A percentile compares a stretch with the other conserved stretches of the same genome.
Evolutionary conservation across 2,329 filamentous ascomycete species (phyloP).

Genomic region (Fusarium sp.): DNA sequence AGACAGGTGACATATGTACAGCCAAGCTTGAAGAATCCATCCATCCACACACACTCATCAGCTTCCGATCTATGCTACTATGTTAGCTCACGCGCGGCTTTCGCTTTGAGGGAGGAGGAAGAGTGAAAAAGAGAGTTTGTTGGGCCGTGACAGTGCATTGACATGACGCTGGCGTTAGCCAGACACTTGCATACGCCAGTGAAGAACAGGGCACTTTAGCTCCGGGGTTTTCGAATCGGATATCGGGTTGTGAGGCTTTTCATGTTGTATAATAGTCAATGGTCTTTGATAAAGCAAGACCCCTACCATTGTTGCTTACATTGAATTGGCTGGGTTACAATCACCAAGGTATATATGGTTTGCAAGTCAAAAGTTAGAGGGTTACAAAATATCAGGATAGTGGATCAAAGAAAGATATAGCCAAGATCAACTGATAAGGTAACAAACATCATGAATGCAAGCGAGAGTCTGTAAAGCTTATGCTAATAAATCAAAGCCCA

Average conservation of each 20-base stretch:
- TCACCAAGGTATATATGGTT: background rate
- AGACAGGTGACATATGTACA: constrained; percentile 21
- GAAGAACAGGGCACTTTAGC: constrained; percentile 1
- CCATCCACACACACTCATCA: constrained; percentile 29
- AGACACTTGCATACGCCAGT: constrained; percentile 16
- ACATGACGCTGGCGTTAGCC: constrained; percentile 26
- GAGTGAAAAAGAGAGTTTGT: constrained; percentile 26
- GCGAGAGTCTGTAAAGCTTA: too few species aligned
- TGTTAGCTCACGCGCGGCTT: background rate
- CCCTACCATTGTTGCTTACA: constrained; percentile 20
- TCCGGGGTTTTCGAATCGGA: background rate
- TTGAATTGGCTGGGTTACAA: constrained; percentile 9
- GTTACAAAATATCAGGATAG: too few species aligned
- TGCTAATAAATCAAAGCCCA: too few species aligned
- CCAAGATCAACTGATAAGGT: too few species aligned
- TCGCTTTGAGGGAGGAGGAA: constrained; percentile 3
- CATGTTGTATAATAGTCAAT: too few species aligned
- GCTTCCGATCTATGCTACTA: constrained; percentile 33
- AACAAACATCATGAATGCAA: too few species aligned
- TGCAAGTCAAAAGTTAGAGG: constrained; percentile 12
- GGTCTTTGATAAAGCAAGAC: too few species aligned
- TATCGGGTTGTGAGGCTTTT: too few species aligned
- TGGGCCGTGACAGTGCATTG: constrained; percentile 22
- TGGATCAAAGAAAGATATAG: too few species aligned
- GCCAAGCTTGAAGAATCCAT: too few species aligned